These are phyloP conservation scores for Ambrosia hybrid DNA, from an alignment of 140 eudicot species.

Conservation along the genomic window DNA sequence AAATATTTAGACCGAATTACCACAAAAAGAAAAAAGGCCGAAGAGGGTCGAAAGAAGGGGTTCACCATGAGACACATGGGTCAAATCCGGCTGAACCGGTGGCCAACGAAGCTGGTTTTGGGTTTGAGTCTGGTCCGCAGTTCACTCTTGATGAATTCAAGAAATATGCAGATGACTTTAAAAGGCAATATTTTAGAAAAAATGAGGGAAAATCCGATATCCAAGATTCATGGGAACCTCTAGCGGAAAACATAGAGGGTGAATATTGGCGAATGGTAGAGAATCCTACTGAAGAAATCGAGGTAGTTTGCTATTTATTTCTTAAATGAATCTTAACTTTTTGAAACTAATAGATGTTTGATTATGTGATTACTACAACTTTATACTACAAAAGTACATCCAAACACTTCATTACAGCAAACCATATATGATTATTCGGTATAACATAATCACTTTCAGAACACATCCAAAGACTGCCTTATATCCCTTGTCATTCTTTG, in stretches of 20 bases:
- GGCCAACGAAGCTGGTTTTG: slow-evolving; percentile 49
- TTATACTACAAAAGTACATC: too few species aligned
- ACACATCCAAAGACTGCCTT: background rate
- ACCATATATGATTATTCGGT: too few species aligned
- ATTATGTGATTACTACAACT: too few species aligned
- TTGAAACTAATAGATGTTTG: background rate
- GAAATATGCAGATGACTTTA: slow-evolving; percentile 75
- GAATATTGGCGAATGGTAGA: slow-evolving; percentile 95
- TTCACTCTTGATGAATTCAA: slow-evolving; percentile 77
- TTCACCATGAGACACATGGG: slow-evolving; percentile 31
- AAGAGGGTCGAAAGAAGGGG: slow-evolving; percentile 44
- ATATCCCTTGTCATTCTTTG: background rate
- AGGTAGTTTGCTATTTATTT: slow-evolving; percentile 45
- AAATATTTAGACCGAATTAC: slow-evolving; percentile 33
- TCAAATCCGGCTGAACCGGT: slow-evolving; percentile 35
- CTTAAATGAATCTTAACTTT: background rate
- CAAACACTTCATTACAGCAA: too few species aligned
- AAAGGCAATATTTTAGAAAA: slow-evolving; percentile 59
- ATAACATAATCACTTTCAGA: too few species aligned
- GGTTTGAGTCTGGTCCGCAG: slow-evolving; percentile 84
- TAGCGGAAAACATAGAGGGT: slow-evolving; percentile 71
- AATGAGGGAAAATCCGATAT: slow-evolving; percentile 14
- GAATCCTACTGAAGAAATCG: slow-evolving; percentile 92
- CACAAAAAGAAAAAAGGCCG: slow-evolving; percentile 67
- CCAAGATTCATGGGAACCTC: slow-evolving; percentile 51